Evolutionary conservation across 169 alveolate species (phyloP).

Genomic region (Plasmodium reichenowi): DNA sequence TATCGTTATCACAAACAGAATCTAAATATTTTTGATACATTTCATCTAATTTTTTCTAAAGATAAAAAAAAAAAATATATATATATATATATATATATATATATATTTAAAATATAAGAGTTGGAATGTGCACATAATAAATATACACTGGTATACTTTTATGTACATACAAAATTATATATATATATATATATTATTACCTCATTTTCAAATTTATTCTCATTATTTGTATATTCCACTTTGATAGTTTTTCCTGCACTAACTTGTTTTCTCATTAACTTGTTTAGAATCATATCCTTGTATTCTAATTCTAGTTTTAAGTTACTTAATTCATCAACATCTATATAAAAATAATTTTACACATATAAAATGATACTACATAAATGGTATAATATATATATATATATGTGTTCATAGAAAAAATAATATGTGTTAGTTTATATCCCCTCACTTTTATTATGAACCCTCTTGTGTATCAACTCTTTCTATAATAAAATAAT

Average conservation of each 20-base stretch:
- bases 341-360: conserved; percentile 1
- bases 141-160: background rate
- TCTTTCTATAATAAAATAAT: conserved; percentile 4
- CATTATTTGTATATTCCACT: background rate
- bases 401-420: background rate
- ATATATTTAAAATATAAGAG: background rate
- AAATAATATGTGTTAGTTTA: background rate
- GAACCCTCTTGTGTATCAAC: conserved; percentile 9
- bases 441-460: background rate
- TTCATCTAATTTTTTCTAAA: conserved; percentile 66
- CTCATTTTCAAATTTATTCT: background rate
- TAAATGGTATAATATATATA: background rate
- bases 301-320: conserved; percentile 62
- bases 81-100: background rate
- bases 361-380: background rate
- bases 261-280: conserved; percentile 17
- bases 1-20: conserved; percentile 41
- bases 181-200: background rate
- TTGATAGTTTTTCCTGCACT: background rate
- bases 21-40: conserved; percentile 37
- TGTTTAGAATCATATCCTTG: conserved; percentile 70
- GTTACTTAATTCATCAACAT: conserved; percentile 8
- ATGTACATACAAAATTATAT: background rate
- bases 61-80: conserved; percentile 1
- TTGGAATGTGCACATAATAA: background rate